Percentiles rank a stretch among this genome's conserved stretches.
phyloP scores from a whole-genome alignment of 202 grass and related monocot species.

The Brachypodium distachyon region DNA sequence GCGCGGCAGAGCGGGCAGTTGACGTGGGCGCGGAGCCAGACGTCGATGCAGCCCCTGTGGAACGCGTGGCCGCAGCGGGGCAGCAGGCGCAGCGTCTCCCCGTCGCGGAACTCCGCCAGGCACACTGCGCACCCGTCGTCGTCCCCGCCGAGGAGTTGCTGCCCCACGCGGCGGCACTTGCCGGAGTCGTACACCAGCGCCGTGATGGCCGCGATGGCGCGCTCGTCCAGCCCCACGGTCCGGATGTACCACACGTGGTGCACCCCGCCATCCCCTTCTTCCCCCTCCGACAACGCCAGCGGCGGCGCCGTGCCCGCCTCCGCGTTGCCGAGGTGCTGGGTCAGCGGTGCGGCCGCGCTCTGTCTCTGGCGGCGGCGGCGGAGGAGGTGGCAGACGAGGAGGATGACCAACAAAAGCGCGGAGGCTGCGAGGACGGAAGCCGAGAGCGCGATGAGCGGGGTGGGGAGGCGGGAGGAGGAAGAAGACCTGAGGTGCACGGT shows the following conservation, averaged over 20 bases:
- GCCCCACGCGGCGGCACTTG: background rate
- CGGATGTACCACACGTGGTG: slow-evolving; percentile 82
- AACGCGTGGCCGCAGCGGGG: slow-evolving; percentile 72
- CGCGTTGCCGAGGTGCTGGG: background rate
- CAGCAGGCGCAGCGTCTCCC: slow-evolving; percentile 74
- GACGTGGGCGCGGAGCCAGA: slow-evolving; percentile 76
- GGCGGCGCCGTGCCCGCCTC: background rate
- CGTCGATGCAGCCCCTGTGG: slow-evolving; percentile 72
- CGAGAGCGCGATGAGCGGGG: slow-evolving; percentile 33
- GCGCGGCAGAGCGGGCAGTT: slow-evolving; percentile 90
- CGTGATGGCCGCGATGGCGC: slow-evolving; percentile 65
- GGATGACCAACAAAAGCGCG: slow-evolving; percentile 8
- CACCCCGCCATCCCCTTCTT: background rate
- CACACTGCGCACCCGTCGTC: slow-evolving; percentile 54
- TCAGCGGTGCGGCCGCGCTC: background rate
- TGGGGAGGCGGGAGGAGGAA: slow-evolving; percentile 32
- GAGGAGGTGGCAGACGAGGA: slow-evolving; percentile 8
- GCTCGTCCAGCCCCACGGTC: slow-evolving; percentile 81
- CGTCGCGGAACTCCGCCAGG: slow-evolving; percentile 69
- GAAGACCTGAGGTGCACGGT: slow-evolving; percentile 12
- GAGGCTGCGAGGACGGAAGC: slow-evolving; percentile 11
- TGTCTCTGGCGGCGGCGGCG: background rate
- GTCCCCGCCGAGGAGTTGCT: background rate
- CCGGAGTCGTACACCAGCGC: slow-evolving; percentile 42
- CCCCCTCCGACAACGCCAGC: background rate